Evolutionary conservation across 202 grass and related monocot genomes (phyloP), one percentile per base, ranked within the genome.

Genomic region (Setaria viridis): DNA sequence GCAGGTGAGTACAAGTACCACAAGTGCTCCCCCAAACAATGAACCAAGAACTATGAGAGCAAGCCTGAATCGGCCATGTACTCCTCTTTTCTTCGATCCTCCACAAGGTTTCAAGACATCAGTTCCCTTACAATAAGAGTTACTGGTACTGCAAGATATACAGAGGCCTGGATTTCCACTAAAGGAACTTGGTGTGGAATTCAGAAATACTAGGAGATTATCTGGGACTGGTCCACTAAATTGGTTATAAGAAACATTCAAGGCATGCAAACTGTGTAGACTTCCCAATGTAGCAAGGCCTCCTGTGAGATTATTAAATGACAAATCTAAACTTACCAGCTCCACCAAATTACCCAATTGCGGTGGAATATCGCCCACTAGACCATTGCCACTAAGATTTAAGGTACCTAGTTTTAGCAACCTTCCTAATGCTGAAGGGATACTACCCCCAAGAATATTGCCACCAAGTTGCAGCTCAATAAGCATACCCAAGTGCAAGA

Each of bases 201-300:
- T 46, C 21, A 94, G 45, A 88, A 98, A 94, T 42, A 80, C 72
- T 13, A 98, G 2, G 82, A 91, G 79, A 74, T 88, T 81, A 45
- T 84, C 85, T 48, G 93, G 95, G 41, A 98, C 51, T 3, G 89
- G 49, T 37, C 95, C 95, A 20, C 20, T 95, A 69, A 98, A 94
- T 72, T 62, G 60, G 57, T 98, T 98, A 55, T 89, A 86, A 66
- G 95, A 98, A 86, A 98, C 30, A 89, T 98, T 93, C 56, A 95
- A 33, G 8, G 14, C 19, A 21, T 89, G 56, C 71, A 94, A 85
- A 37, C 58, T 86, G 1, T 49, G 74, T 57, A 98, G 86, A 80
- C 51, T 64, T 70, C 67, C 37, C 71, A 98, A 87, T 57, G 86
- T 13, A 2, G 2, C 84, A 17, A 95, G 67, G 50, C 34, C 79